Conservation (phyloP, 108 stramenopile species). For the Aureococcus anophagefferens region DNA sequence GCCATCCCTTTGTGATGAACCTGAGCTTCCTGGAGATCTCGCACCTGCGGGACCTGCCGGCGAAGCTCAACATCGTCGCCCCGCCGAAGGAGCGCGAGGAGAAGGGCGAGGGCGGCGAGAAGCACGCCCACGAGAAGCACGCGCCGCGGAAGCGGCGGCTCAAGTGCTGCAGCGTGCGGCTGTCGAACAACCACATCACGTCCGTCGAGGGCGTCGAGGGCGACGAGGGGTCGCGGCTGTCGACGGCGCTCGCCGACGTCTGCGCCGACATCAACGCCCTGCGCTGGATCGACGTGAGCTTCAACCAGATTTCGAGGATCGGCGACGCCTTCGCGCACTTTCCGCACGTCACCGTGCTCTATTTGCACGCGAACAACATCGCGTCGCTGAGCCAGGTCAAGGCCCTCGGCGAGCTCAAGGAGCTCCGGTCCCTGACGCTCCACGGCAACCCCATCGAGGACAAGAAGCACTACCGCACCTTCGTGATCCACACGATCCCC, state of each 20-base stretch:
- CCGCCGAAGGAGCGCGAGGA: not conserved
- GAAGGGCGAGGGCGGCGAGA: not conserved
- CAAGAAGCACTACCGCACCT: conserved; percentile 27
- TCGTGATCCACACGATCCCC: conserved; percentile 4
- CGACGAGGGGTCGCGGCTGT: not conserved
- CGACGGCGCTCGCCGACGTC: not conserved
- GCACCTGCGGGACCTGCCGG: not conserved
- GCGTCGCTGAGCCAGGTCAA: conserved; percentile 12
- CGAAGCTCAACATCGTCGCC: not conserved
- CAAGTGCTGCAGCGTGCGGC: not conserved
- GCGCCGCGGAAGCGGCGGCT: not conserved
- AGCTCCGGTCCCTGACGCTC: conserved; percentile 15
- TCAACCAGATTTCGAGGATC: not conserved
- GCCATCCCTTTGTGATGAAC: no score
- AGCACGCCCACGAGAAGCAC: no score
- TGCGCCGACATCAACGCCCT: not conserved
- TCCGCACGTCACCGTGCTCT: conserved; percentile 9
- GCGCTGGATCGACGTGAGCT: conserved; percentile 8
- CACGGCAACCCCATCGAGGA: conserved; percentile 28
- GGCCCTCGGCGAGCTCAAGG: not conserved
- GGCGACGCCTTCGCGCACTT: conserved; percentile 2
- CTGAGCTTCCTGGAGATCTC: conserved; percentile 13
- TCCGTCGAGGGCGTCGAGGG: not conserved
- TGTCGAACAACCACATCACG: not conserved
- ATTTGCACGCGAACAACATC: conserved; percentile 28